A percentile compares a stretch with the other conserved stretches of the same genome.
Conservation (phyloP, 495 filamentous ascomycete species). For the Lophiotrema nucula region DNA sequence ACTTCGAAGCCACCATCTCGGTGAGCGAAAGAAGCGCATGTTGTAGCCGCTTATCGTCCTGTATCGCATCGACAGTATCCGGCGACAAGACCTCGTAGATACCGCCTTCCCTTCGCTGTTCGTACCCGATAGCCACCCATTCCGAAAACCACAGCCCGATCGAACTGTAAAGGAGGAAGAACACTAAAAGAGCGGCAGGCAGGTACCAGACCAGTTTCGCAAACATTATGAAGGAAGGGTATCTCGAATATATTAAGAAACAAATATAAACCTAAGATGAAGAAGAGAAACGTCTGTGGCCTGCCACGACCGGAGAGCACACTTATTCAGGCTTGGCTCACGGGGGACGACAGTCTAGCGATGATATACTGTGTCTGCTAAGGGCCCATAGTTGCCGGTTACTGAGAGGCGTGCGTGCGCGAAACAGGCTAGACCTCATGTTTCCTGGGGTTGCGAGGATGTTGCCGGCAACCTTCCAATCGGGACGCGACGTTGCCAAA, state of each 20-base stretch:
- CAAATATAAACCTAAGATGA: not conserved
- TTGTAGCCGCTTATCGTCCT: conserved; percentile 6
- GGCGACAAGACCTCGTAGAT: conserved; percentile 6
- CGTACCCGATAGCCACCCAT: not conserved
- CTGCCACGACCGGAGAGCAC: conserved; percentile 5
- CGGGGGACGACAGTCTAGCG: too few species aligned
- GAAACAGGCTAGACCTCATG: conserved; percentile 20
- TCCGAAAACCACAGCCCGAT: conserved; percentile 2
- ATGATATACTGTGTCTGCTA: too few species aligned
- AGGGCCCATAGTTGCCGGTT: too few species aligned
- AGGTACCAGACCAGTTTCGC: conserved; percentile 12
- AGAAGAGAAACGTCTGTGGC: conserved; percentile 7
- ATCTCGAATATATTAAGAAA: not conserved
- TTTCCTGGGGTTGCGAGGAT: conserved; percentile 4
- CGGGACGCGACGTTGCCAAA: too few species aligned
- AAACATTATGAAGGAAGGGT: conserved; percentile 19
- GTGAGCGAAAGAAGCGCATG: conserved; percentile 2
- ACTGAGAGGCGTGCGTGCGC: not conserved
- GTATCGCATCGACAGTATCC: conserved; percentile 10
- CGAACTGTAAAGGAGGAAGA: not conserved
- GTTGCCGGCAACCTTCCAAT: not conserved
- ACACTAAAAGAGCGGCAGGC: not conserved
- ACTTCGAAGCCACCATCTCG: conserved; percentile 1
- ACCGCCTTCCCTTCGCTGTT: not conserved
- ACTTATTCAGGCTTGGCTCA: too few species aligned